Percentiles rank a stretch among this genome's conserved stretches.
These are phyloP conservation scores for Catunica adiposa DNA, from an alignment of 2,329 filamentous ascomycete species.

Conservation along the genomic window DNA sequence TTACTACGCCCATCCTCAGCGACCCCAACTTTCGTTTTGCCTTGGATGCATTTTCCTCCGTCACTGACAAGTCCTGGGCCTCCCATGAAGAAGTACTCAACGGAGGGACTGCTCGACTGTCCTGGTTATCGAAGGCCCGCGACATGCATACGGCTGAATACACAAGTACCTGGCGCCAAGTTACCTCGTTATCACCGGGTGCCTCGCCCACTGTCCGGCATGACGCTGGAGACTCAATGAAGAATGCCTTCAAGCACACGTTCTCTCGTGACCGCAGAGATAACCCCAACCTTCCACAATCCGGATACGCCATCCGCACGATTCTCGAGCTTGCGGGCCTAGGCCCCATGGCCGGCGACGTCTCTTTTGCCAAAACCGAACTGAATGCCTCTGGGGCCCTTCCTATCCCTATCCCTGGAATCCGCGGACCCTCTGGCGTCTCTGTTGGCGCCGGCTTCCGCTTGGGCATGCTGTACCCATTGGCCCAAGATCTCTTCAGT, in stretches of 20 bases:
- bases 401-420: slow-evolving; percentile 53
- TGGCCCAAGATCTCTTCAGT: slow-evolving; percentile 36
- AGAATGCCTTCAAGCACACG: slow-evolving; percentile 69
- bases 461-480: slow-evolving; percentile 66
- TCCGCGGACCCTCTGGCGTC: slow-evolving; percentile 55
- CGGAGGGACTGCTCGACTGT: slow-evolving; percentile 59
- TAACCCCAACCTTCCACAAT: slow-evolving; percentile 66
- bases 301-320: slow-evolving; percentile 65
- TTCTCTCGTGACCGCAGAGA: slow-evolving; percentile 70
- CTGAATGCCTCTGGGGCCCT: slow-evolving; percentile 63
- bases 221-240: slow-evolving; percentile 81
- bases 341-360: slow-evolving; percentile 70
- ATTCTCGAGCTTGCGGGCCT: slow-evolving; percentile 73
- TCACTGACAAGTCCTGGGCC: slow-evolving; percentile 80
- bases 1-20: slow-evolving; percentile 67
- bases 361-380: slow-evolving; percentile 89
- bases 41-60: slow-evolving; percentile 64
- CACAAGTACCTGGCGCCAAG: slow-evolving; percentile 68
- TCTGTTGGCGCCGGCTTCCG: slow-evolving; percentile 71
- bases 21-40: slow-evolving; percentile 69
- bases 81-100: slow-evolving; percentile 82
- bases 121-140: slow-evolving; percentile 50
- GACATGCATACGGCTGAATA: slow-evolving; percentile 67
- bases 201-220: slow-evolving; percentile 68
- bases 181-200: slow-evolving; percentile 58